A percentile compares a stretch with the other conserved stretches of the same genome.
Conservation (phyloP, 2,329 filamentous ascomycete genomes). For the Sporothrix protearum region DNA sequence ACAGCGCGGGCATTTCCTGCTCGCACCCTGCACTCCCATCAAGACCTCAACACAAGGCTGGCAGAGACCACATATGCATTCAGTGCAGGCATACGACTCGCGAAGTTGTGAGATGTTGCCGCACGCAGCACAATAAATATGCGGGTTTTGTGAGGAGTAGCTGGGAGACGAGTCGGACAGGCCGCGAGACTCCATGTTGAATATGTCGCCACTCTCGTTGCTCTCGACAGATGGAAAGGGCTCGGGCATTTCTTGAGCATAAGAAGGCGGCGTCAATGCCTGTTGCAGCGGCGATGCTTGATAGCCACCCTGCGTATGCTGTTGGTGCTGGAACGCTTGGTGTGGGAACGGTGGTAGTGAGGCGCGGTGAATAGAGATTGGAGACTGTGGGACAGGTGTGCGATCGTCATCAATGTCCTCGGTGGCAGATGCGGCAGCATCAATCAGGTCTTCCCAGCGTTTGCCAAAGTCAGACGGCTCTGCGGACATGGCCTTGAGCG, state of each 20-base stretch:
- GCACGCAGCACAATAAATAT: constrained; percentile 91
- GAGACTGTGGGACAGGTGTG: constrained; percentile 70
- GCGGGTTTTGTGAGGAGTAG: constrained; percentile 70
- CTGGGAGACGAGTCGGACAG: constrained; percentile 68
- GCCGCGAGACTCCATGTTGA: constrained; percentile 64
- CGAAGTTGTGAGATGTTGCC: constrained; percentile 71
- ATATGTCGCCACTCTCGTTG: constrained; percentile 66
- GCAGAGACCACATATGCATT: constrained; percentile 93
- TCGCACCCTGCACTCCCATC: constrained; percentile 69
- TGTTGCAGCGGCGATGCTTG: constrained; percentile 89
- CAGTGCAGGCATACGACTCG: constrained; percentile 89
- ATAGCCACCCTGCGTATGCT: constrained; percentile 50
- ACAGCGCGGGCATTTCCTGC: constrained; percentile 74
- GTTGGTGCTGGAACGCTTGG: constrained; percentile 40
- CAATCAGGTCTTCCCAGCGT: constrained; percentile 93
- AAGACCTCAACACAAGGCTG: constrained; percentile 80
- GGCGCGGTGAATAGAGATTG: constrained; percentile 59
- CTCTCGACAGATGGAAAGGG: constrained; percentile 89
- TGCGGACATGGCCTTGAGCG: constrained; percentile 79
- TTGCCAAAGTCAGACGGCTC: constrained; percentile 83
- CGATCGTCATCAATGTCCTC: constrained; percentile 88
- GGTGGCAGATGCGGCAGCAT: constrained; percentile 85
- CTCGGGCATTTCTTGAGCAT: constrained; percentile 64
- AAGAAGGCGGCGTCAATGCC: constrained; percentile 78
- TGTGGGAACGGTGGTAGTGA: constrained; percentile 60